Evolutionary conservation across 2,329 filamentous ascomycete genomes (phyloP).

Genomic region (Arthrocladium fulminans): DNA sequence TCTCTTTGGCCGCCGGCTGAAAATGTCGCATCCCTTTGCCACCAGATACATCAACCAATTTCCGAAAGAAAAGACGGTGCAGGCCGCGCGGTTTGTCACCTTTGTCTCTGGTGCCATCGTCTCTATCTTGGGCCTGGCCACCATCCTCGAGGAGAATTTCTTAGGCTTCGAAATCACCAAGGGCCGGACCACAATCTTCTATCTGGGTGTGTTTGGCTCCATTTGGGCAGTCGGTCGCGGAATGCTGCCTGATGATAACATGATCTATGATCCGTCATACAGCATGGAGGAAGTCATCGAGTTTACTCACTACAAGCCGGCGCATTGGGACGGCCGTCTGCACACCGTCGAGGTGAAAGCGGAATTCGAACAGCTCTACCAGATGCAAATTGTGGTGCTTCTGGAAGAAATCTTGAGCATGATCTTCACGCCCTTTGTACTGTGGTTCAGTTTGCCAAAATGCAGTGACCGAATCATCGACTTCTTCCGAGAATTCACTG

Average conservation of each 20-base stretch:
- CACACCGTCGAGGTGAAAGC: constrained; percentile 88
- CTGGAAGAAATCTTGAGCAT: constrained; percentile 87
- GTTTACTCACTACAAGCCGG: constrained; percentile 84
- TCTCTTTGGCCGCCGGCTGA: constrained; percentile 77
- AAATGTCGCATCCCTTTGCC: constrained; percentile 92
- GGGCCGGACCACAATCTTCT: constrained; percentile 83
- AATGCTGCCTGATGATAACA: constrained; percentile 75
- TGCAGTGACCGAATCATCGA: constrained; percentile 91
- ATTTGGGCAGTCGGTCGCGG: constrained; percentile 78
- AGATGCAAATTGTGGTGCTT: constrained; percentile 86
- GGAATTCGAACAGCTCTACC: constrained; percentile 84
- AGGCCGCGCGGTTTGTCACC: constrained; percentile 71
- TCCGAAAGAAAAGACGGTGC: constrained; percentile 86
- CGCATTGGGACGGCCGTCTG: constrained; percentile 79
- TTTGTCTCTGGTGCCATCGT: constrained; percentile 82
- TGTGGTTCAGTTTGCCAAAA: constrained; percentile 76
- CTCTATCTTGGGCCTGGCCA: constrained; percentile 73
- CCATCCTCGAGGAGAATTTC: constrained; percentile 82
- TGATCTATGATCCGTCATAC: constrained; percentile 85
- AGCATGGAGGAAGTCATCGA: constrained; percentile 82
- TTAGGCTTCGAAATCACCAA: constrained; percentile 84
- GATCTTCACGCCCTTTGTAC: constrained; percentile 78
- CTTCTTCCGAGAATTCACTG: constrained; percentile 95
- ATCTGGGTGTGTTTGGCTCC: constrained; percentile 70
- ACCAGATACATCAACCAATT: constrained; percentile 92